Evolutionary conservation across 116 monocot species (phyloP), one percentile per base, ranked within the genome.

Genomic region (Zostera marina): DNA sequence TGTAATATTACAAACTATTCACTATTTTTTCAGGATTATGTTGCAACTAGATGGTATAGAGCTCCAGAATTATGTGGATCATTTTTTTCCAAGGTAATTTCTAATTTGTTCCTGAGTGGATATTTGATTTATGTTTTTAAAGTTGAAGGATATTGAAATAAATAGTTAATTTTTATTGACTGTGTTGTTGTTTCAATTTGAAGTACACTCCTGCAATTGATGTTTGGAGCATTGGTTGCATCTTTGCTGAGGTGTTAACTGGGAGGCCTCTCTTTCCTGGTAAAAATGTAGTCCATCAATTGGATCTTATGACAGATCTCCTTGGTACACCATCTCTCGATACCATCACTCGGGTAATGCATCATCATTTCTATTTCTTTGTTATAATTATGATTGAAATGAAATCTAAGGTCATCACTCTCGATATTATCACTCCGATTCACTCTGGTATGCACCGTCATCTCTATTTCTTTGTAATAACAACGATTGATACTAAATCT

Each of bases 161-260:
- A 47, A 14, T 16, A 47, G 13, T 11, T 13, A 16, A 51, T 51
- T 21, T 51, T 54, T 12, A 54, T 54, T 12, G 23, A 13, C 12
- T 23, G 11, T 54, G 54, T 24, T 10, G 24, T 23, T 57, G 38
- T 41, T 39, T 32, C 39, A 57, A 25, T 16, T 8, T 41, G 39
- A 78, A 87, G 86, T 87, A 87, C 49, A 87, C 81, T 12, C 78
- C 86, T 61, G 86, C 86, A 40, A 87, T 87, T 64, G 86, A 87
- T 79, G 81, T 87, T 53, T 87, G 81, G 86, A 87, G 86, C 74
- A 87, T 87, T 56, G 86, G 86, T 25, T 87, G 86, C 73, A 87
- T 87, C 43, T 87, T 87, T 74, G 86, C 86, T 74, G 86, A 87
- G 75, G 73, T 87, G 55, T 64, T 87, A 63, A 87, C 78, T 61